Base-by-base conservation (phyloP, 495 filamentous ascomycete species). In the Stereocaulon alpinum region DNA sequence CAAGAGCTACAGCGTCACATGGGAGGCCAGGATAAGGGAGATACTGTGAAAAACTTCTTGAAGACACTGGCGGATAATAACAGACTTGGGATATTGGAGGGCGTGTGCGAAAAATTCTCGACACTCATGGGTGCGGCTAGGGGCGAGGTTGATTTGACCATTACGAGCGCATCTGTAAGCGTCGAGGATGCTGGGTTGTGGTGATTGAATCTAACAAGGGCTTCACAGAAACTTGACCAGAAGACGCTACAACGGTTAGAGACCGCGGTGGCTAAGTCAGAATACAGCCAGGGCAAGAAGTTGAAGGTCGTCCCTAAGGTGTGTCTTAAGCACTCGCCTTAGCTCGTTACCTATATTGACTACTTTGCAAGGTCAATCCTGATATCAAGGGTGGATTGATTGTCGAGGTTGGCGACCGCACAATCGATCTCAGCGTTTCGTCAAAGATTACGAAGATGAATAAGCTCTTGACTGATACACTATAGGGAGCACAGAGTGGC, bases 381-480 rank as follows among this genome's bases (percentile, higher is more conserved):
- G 92, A 96, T 44, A 93, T 97, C 68, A 73, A 94, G 59, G 93
- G 93, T 52, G 93, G 93, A 22, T 85, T 98, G 54, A 74, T 98
- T 62, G 93, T 98, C 68, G 92, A 98, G 74, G 88, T 98, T 66
- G 91, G 91, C 68, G 94, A 96, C 80, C 87, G 94, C 68, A 97
- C 93, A 70, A 93, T 98, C 70, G 93, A 98, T 75, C 86, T 96
- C 61, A 91, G 86, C 77, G 89, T 98, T 66, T 93, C 93, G 15
- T 78, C 88, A 70, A 93, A 89, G 83, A 87, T 98, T 75, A 79
- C 87, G 73, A 94, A 90, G 82, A 86, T 97, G 84, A 98, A 97
- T 87, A 98, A 98, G 85, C 86, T 95, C 70, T 86, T 98, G 68
- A 89, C 81, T 62, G 94, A 98, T 77, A 81, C 87, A 71, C 76